Conservation (phyloP, 179 eudicot genomes). For the Silene coronaria region DNA sequence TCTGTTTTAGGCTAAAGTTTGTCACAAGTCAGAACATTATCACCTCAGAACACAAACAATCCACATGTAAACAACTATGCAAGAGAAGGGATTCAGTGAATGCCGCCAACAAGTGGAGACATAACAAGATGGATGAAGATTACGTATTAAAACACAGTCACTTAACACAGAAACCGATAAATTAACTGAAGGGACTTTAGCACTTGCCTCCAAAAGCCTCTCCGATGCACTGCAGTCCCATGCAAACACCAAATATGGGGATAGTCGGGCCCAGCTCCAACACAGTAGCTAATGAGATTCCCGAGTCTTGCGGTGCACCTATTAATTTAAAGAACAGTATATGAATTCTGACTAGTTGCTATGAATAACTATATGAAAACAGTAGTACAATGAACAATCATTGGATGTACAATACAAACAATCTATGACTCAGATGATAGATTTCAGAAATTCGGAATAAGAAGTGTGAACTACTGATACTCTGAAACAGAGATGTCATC, state of each 20-base stretch:
- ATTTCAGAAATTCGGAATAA: neutral
- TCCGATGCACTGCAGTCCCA: conserved; percentile 99
- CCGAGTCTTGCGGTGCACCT: conserved; percentile 98
- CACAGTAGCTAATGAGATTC: conserved; percentile 85
- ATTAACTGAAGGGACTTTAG: neutral
- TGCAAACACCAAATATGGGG: conserved; percentile 96
- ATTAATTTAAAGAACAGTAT: neutral
- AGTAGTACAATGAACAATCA: neutral
- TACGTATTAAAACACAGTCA: conserved; percentile 2
- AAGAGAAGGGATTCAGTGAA: neutral
- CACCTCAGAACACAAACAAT: neutral
- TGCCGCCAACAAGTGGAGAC: neutral
- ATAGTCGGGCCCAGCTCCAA: conserved; percentile 74
- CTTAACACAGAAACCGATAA: neutral
- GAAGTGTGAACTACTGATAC: neutral
- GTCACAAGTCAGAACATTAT: neutral
- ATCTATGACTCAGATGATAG: neutral
- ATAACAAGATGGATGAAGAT: neutral
- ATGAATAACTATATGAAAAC: neutral
- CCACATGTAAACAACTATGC: neutral
- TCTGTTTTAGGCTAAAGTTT: neutral
- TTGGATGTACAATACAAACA: neutral
- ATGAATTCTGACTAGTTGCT: neutral
- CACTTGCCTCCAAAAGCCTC: conserved; percentile 95
- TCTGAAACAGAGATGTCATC: neutral